Base-by-base conservation (phyloP, 2,329 filamentous ascomycete genomes). In the Orbilia blumenaviensis region DNA sequence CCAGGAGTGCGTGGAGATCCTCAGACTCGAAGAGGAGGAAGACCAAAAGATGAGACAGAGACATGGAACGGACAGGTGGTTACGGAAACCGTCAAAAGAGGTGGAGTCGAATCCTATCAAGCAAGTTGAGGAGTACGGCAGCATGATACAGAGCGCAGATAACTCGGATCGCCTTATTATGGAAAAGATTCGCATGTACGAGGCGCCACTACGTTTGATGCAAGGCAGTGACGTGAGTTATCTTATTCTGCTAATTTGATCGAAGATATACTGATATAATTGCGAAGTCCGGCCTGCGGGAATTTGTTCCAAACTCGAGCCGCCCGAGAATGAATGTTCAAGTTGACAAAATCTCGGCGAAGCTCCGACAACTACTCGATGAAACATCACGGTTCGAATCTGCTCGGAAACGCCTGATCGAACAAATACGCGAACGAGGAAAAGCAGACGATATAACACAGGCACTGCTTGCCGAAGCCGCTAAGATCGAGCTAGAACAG, bases 21-120 rank as follows among this genome's bases (percentile, higher is more conserved):
- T 99, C 0, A 87, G 89, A 0, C 88, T 91, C 0, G 95, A 99
- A 83, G 89, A 91, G 73, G 90, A 91, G 14, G 94, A 98, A 81
- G 94, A 99, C 79, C 88, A 92, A 72, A 86, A 88, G 18, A 86
- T 94, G 7, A 88, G 92, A 16, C 85, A 86, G 67, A 94, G 90
- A 81, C 94, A 93, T 81, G 95, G 95, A 21, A 97, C 94, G 0
- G 92, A 94, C 72, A 87, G 92, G 77, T 99, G 95, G 95, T 83
- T 84, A 12, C 88, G 94, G 25, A 86, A 88, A 0, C 85, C 90
- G 18, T 92, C 92, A 3, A 87, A 89, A 34, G 85, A 86, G 16
- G 94, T 94, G 23, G 88, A 89, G 10, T 84, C 83, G 2, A 93
- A 93, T 81, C 86, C 96, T 0, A 94, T 92, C 86, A 86, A 86